Base-by-base conservation (phyloP, 345 rosid genomes). In the Dimocarpus longan region DNA sequence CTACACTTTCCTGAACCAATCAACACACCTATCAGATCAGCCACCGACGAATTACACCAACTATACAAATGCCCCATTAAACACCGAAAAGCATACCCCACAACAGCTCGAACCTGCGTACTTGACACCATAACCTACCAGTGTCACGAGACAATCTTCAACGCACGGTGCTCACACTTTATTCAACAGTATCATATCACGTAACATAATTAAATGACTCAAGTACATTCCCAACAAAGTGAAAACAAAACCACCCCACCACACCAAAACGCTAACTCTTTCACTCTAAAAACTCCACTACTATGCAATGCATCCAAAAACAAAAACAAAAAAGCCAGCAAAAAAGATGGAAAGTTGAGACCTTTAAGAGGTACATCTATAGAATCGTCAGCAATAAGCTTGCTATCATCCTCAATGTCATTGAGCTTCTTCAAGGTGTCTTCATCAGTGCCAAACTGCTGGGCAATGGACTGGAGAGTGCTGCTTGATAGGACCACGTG, bases 351-450 rank as follows among this genome's bases (percentile, higher is more conserved):
- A 40, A n/a, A 64, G 32, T 18, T 19, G 26, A 8, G 16, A 84
- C 91, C 88, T 85, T 64, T 80, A 9, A 87, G 80, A 13, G 90
- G 90, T 24, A 88, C 78, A 70, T 87, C 85, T 32, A 88, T 18
- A 28, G 73, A 12, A 19, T 22, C 5, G 10, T 43, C 80, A 1
- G 83, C 88, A 13, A 40, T 8, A 68, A 87, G 84, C 40, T 46
- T 39, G 4, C 60, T 74, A 9, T 78, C 63, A 56, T 54, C 74
- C 22, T 64, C 9, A 67, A 89, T 81, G 28, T 74, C 81, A 78
- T 85, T 89, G 40, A 82, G 78, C 5, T 39, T 24, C 82, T 70
- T 63, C 76, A 88, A 66, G 3, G 60, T 76, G 1, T 69, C 77
- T 16, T 2, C 39, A 0, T 71, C 19, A 19, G 82, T 83, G 21